Evolutionary conservation across 2,329 filamentous ascomycete genomes (phyloP), one percentile per base, ranked within the genome.

Genomic region (Fusarium pininemorale): DNA sequence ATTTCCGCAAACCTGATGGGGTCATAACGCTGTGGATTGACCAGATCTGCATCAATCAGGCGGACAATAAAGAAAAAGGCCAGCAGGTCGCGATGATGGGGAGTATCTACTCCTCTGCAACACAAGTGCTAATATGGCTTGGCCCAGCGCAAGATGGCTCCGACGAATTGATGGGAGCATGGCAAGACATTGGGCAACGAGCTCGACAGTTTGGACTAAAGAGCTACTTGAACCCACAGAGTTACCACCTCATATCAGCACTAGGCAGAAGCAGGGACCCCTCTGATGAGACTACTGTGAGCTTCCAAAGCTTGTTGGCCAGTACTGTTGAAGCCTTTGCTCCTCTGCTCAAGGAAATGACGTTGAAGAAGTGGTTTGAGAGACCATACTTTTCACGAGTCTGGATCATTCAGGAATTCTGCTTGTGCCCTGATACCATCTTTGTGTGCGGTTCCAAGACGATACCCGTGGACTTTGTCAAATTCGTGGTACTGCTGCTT

Each of bases 321-420:
- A 7, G 11, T 6, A 41, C 63, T 3, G 47, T 26, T 1, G 35
- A n/a, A 1, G 9, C 8, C 6, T 54, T 47, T 22, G 6, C 35
- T 22, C 47, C 47, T 0, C 18, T 66, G 4, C 1, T 66, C 0
- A 63, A 24, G 7, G 0, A 24, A 1, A 24, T 18, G 32, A 4
- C 10, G 3, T 1, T 63, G 0, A 54, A 55, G 12, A 24, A 3
- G 0, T 63, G 58, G 63, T 41, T 66, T 0, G 47, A 54, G 15
- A 54, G 63, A 10, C 39, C 58, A 0, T 66, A 66, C 20, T 66
- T 66, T 7, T 63, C 39, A 18, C 47, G 58, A 4, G 58, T 22
- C 20, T 66, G 58, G 63, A 55, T 63, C 11, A 28, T 66, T 16
- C 63, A 66, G 8, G 57, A 54, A 11, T 47, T 66, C 4, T 66